Evolutionary conservation across 805 yeast genomes (phyloP), one percentile per base, ranked within the genome.

Genomic region (Kluyveromyces starmeri): DNA sequence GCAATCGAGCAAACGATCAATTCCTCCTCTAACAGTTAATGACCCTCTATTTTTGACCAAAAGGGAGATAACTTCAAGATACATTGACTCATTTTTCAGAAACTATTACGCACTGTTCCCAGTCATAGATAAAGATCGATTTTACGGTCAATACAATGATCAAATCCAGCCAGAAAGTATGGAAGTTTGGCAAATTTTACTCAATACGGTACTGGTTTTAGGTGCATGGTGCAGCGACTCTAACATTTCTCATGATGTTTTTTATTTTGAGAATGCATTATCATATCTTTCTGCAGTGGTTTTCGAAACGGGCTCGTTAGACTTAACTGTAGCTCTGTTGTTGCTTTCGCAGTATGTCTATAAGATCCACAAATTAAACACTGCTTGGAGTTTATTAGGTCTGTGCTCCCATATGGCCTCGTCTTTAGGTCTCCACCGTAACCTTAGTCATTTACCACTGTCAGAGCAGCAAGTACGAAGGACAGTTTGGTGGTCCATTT

Each of bases 311-410:
- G 82, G 83, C 9, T 73, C 75, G 38, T 53, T 74, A 7, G 65
- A 70, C n/a, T 50, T 76, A 20, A 59, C 76, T 7, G 68, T 68
- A 30, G 68, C 78, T 1, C 57, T 75, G 22, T 63, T 73, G 4
- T 48, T 78, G 22, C 51, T 79, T 34, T 68, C 79, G 38, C 71
- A 71, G 42, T 79, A 77, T 53, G 70, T 73, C 8, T 82, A 74
- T 47, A 75, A 75, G 54, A 64, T 81, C 32, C 73, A 76, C 45
- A 74, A 73, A 44, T 78, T 80, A 36, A 77, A 77, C 51, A 69
- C 83, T 0, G 78, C 79, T 16, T 78, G 83, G 80, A 73, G 73
- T 45, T 75, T 71, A 42, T 57, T 75, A 22, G 84, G 85, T 9
- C 58, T 75, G 12, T 78, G 82, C 0, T 67, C 74, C 7, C 61